Base-by-base conservation (phyloP, 1,139 yeast genomes). In the Protomyces arabidopsidicola region DNA sequence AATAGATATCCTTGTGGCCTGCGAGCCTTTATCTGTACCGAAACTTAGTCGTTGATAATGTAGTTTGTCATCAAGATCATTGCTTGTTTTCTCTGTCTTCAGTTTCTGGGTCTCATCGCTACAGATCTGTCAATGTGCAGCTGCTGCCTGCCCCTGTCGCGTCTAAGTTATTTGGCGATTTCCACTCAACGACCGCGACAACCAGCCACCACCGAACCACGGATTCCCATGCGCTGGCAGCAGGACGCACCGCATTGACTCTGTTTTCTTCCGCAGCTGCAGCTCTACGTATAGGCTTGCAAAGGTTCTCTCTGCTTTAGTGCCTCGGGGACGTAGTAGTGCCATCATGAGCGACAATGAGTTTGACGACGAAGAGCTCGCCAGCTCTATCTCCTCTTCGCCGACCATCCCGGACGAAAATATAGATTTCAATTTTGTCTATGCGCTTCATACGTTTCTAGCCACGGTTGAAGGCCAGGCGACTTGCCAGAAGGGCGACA, bases 401-500 rank as follows among this genome's bases (percentile, higher is more conserved):
- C 95, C 96, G 1, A 76, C 90, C 10, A 73, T 73, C 63, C 71
- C 71, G 38, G 75, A 73, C 35, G 82, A 84, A 64, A 96, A 90
- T 70, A 76, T 91, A 65, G 93, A 89, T 72, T 96, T 96, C 5
- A 87, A 82, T 65, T 87, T 87, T 72, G 78, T 91, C 51, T 91
- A 90, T 72, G 97, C 97, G 0, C 77, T 91, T 45, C 89, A 87
- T 71, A 90, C 91, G 64, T 91, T 93, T 71, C 81, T 81, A 48
- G 98, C 98, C 0, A 95, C 97, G 2, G 97, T 91, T 71, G 95
- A 95, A 10, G 90, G 95, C 63, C 98, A 93, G 76, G 88, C 96
- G 68, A 84, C 87, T 60, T 81, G 93, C 8, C 74, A 78, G 34
- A 84, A 90, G 70, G 95, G 95, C 71, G 97, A 90, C 71, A 86